These are phyloP conservation scores for Grammothele lineata DNA, from an alignment of 768 basidiomycete species.

Conservation along the genomic window DNA sequence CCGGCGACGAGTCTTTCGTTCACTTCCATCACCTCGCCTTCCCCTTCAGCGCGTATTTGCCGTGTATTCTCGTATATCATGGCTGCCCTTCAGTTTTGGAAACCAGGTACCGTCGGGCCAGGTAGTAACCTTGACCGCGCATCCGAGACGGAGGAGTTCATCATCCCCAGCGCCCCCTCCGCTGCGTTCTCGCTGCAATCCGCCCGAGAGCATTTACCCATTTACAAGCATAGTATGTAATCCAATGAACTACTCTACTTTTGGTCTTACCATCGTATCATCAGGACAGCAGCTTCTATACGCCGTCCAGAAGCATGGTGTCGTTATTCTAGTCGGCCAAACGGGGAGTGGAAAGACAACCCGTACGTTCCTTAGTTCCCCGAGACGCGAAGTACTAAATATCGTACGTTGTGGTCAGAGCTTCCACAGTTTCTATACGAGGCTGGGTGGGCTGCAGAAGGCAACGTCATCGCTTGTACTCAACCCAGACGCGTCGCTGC, in stretches of 20 bases:
- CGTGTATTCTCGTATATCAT: slow-evolving; percentile 26
- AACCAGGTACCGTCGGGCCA: slow-evolving; percentile 79
- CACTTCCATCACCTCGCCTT: too few species aligned
- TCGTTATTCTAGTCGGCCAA: slow-evolving; percentile 87
- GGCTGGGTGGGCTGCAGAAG: slow-evolving; percentile 85
- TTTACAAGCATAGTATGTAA: slow-evolving; percentile 78
- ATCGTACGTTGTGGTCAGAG: slow-evolving; percentile 44
- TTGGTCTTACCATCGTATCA: neutral
- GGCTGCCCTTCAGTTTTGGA: slow-evolving; percentile 75
- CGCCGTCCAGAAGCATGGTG: slow-evolving; percentile 77
- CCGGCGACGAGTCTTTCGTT: too few species aligned
- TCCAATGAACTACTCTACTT: neutral
- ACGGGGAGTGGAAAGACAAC: slow-evolving; percentile 99
- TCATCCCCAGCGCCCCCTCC: slow-evolving; percentile 62
- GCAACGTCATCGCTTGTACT: slow-evolving; percentile 86
- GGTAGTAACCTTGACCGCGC: slow-evolving; percentile 87
- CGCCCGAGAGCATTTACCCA: slow-evolving; percentile 82
- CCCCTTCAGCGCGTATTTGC: too few species aligned
- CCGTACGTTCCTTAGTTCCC: slow-evolving; percentile 48
- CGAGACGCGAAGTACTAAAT: too few species aligned
- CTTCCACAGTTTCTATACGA: slow-evolving; percentile 93
- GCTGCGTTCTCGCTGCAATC: slow-evolving; percentile 61
- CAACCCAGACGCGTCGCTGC: slow-evolving; percentile 93
- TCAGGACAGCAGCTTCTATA: slow-evolving; percentile 78
- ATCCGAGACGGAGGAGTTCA: slow-evolving; percentile 67